phyloP scores from a whole-genome alignment of 805 yeast species.

The Metschnikowia vanudenii region DNA sequence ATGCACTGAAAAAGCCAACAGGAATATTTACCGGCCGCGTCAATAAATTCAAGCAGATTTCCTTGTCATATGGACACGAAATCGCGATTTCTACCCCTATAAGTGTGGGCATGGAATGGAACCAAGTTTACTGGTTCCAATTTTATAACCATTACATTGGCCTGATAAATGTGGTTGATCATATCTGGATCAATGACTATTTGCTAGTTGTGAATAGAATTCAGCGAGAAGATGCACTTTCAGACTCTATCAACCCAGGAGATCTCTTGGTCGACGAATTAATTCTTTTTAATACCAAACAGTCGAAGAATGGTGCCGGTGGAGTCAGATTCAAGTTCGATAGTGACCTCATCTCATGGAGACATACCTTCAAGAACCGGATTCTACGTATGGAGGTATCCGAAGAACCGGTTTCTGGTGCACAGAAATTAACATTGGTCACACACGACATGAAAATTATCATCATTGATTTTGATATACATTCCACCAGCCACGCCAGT shows the following conservation, averaged over 20 bases:
- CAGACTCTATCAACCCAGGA: conserved; percentile 9
- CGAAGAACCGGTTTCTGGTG: not conserved
- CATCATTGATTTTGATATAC: conserved; percentile 24
- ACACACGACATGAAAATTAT: conserved; percentile 31
- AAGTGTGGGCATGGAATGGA: conserved; percentile 17
- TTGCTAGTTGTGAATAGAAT: conserved; percentile 34
- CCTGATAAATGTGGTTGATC: conserved; percentile 33
- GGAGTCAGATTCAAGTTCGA: conserved; percentile 33
- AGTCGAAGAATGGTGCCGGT: conserved; percentile 34
- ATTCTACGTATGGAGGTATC: conserved; percentile 23
- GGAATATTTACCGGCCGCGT: conserved; percentile 23
- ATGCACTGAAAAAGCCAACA: conserved; percentile 18
- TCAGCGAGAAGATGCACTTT: conserved; percentile 16
- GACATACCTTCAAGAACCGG: conserved; percentile 30
- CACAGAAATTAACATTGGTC: conserved; percentile 25
- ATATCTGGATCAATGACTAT: conserved; percentile 36
- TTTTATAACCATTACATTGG: conserved; percentile 35
- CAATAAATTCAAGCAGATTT: conserved; percentile 15
- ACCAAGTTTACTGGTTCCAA: conserved; percentile 41
- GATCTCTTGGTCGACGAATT: conserved; percentile 33
- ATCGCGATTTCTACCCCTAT: conserved; percentile 19
- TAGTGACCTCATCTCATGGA: conserved; percentile 41
- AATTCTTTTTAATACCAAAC: conserved; percentile 31
- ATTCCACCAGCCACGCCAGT: conserved; percentile 6
- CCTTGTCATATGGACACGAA: conserved; percentile 14